Base-by-base conservation (phyloP, 2,329 filamentous ascomycete genomes). In the Aspergillus eucalypticola region DNA sequence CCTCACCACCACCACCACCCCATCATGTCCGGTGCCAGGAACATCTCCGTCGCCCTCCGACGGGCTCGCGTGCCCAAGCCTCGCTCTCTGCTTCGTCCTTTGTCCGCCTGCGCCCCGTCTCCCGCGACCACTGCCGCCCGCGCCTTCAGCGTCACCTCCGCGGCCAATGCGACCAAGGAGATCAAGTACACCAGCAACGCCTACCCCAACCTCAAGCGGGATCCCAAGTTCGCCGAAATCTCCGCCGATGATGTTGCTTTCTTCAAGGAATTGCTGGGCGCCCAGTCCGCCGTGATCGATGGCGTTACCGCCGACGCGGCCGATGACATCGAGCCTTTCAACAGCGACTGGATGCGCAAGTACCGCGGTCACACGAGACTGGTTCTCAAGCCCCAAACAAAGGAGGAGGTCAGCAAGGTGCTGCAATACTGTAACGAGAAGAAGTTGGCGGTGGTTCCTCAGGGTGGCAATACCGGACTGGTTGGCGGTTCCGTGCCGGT, bases 331-430 rank as follows among this genome's bases (percentile, higher is more conserved):
- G 91, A 95, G 74, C 86, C 90, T 7, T 99, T 92, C 84, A 99
- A 99, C 78, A 87, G 88, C 73, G 95, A 99, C 79, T 99, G 96
- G 95, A 97, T 99, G 93, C 89, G 91, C 78, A 99, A 99, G 80
- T 99, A 96, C 81, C 88, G 91, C 62, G 96, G 95, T 29, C 92
- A 97, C 77, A 88, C 91, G 62, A 87, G 88, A 71, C 81, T 99
- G 25, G 92, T 98, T 4, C 80, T 99, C 64, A 96, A 92, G 79
- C 95, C 95, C 10, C 86, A 84, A 54, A 90, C 86, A 15, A 94
- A 91, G 0, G 88, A 94, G 70, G 89, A 99, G 77, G 91, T 98
- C 69, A 96, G 92, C 85, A 85, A 90, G 78, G 88, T 98, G 61
- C 78, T 99, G 69, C 89, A 90, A 76, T 97, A 98, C 83, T 99